Conservation (phyloP, 2,329 filamentous ascomycete genomes). For the Xylariaceae sp. region DNA sequence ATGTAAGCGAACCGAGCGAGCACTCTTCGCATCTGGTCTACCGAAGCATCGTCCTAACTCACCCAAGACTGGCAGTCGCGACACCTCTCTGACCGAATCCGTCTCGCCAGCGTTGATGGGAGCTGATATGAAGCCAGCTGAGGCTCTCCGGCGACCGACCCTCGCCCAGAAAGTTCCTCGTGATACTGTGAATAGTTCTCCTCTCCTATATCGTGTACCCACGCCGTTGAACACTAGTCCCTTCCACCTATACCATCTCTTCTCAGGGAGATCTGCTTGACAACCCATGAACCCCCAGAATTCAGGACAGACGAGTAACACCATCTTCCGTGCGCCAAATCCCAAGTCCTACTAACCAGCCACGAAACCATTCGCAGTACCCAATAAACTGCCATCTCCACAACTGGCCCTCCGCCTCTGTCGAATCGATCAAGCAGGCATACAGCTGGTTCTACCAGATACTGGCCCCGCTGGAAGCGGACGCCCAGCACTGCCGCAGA, state of each 20-base stretch:
- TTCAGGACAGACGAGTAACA: not conserved
- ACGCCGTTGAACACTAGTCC: not conserved
- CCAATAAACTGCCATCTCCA: slow-evolving; percentile 19
- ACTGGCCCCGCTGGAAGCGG: slow-evolving; percentile 10
- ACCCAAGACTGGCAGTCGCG: not conserved
- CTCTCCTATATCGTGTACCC: not conserved
- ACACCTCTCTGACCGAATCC: not conserved
- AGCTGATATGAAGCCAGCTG: not conserved
- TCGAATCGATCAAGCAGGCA: slow-evolving; percentile 15
- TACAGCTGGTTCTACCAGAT: slow-evolving; percentile 19
- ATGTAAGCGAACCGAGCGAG: slow-evolving; percentile 5
- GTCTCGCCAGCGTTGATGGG: not conserved
- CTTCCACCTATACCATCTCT: not conserved
- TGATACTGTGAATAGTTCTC: slow-evolving; percentile 10
- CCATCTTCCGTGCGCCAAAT: not conserved
- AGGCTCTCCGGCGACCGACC: not conserved
- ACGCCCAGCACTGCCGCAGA: slow-evolving; percentile 14
- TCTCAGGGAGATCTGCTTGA: too few relatives aligned
- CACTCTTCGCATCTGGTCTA: not conserved
- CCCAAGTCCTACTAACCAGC: not conserved
- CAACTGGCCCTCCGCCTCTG: slow-evolving; percentile 17
- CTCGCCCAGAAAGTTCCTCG: slow-evolving; percentile 1
- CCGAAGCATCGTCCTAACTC: not conserved
- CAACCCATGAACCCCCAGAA: not conserved
- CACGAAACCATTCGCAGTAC: slow-evolving; percentile 1